phyloP scores from a whole-genome alignment of 2,329 filamentous ascomycete genomes.

The Aspergillus ustus region DNA sequence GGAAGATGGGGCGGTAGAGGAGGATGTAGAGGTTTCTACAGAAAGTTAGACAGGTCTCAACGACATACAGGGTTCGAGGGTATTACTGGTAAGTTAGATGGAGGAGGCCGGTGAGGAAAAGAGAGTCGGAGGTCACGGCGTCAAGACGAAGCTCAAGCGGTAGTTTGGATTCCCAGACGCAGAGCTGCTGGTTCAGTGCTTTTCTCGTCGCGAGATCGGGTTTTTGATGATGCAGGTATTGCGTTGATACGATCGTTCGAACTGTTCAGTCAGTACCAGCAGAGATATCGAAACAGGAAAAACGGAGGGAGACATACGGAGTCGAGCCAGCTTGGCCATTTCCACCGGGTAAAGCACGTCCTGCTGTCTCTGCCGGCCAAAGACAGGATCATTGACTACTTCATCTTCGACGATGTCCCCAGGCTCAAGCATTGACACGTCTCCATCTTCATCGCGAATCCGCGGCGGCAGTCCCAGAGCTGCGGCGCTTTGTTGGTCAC shows the following conservation, averaged over 20 bases:
- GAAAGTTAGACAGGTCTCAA: neutral
- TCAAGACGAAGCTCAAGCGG: constrained; percentile 41
- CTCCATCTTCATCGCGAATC: constrained; percentile 56
- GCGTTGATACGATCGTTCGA: constrained; percentile 40
- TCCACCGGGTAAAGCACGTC: constrained; percentile 42
- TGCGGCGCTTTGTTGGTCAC: constrained; percentile 54
- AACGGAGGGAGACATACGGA: constrained; percentile 31
- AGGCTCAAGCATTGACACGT: constrained; percentile 45
- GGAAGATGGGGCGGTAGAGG: constrained; percentile 50
- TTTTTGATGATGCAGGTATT: constrained; percentile 36
- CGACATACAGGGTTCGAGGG: no score
- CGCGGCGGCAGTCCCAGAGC: constrained; percentile 52
- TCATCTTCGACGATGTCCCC: constrained; percentile 45
- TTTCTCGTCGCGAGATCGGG: constrained; percentile 30
- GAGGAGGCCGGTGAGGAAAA: constrained; percentile 48
- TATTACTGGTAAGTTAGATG: constrained; percentile 53
- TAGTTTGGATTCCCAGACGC: constrained; percentile 46
- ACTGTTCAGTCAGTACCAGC: neutral
- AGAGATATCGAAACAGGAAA: neutral
- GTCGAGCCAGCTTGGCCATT: constrained; percentile 45
- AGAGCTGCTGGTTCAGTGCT: constrained; percentile 37
- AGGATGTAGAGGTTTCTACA: constrained; percentile 51
- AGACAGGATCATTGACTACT: constrained; percentile 29
- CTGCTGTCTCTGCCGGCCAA: constrained; percentile 38
- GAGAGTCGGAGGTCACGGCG: constrained; percentile 34